Percentiles rank a stretch among this genome's conserved stretches.
These are phyloP conservation scores for Zoysia pacifica DNA, from an alignment of 176 grass and related monocot species.

Conservation along the genomic window DNA sequence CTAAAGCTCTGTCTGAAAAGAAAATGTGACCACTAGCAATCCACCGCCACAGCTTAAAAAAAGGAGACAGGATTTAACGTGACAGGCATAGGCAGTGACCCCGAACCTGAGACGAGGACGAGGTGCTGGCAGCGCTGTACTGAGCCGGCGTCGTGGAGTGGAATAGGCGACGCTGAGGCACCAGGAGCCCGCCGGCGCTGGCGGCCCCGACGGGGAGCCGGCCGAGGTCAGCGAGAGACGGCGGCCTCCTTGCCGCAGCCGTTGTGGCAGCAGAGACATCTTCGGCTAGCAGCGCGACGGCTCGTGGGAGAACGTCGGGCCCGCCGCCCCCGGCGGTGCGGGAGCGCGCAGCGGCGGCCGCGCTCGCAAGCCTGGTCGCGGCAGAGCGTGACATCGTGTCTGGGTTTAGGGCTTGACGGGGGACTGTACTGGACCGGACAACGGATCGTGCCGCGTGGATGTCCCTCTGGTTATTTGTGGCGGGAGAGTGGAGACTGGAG, in stretches of 20 bases:
- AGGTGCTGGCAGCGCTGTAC: constrained; percentile 31
- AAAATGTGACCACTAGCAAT: background rate
- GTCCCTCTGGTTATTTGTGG: constrained; percentile 5
- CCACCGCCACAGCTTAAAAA: background rate
- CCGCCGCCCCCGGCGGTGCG: background rate
- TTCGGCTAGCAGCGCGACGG: constrained; percentile 17
- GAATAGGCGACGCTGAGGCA: constrained; percentile 41
- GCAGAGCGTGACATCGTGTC: constrained; percentile 33
- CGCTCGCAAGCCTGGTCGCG: constrained; percentile 51
- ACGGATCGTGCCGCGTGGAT: background rate
- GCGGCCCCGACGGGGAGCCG: background rate
- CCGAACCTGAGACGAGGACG: constrained; percentile 53
- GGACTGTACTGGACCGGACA: background rate
- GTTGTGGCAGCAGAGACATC: background rate
- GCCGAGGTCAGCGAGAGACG: constrained; percentile 9
- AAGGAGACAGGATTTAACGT: background rate
- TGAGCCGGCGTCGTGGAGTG: constrained; percentile 43
- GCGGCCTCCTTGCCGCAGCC: background rate
- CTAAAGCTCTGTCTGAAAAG: background rate
- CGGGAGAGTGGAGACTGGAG: background rate
- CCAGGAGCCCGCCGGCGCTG: constrained; percentile 2
- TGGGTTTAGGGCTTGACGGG: constrained; percentile 33
- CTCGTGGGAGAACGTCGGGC: constrained; percentile 14
- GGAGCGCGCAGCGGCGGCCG: constrained; percentile 27
- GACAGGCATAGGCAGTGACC: background rate